Conservation (phyloP, 352 stramenopile genomes). For the Pythium utonaiense region DNA sequence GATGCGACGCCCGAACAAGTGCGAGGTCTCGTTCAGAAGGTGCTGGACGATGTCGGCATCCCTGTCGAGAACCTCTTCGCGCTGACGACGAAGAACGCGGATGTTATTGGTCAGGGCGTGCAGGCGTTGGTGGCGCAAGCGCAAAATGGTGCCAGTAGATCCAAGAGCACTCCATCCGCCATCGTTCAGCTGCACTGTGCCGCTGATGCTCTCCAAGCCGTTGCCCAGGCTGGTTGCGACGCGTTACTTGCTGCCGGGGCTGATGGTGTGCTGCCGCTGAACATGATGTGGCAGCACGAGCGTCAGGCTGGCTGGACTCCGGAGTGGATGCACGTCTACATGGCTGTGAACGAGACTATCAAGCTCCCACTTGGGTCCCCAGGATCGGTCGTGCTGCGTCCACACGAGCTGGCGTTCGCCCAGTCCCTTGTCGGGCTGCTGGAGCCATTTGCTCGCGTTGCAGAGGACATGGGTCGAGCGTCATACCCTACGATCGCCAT, state of each 20-base stretch:
- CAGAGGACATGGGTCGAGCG: constrained; percentile 8
- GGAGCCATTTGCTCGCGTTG: constrained; percentile 13
- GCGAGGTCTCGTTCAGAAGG: background rate
- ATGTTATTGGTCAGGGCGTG: background rate
- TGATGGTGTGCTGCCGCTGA: background rate
- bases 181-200: constrained; percentile 5
- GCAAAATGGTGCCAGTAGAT: background rate
- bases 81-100: background rate
- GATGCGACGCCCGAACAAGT: background rate
- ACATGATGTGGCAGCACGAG: background rate
- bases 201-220: background rate
- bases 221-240: background rate
- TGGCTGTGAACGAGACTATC: background rate
- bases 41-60: constrained; percentile 16
- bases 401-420: background rate
- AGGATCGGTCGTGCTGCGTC: background rate
- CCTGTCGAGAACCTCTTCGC: background rate
- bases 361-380: background rate
- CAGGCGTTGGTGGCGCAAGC: background rate
- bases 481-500: constrained; percentile 17
- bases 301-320: background rate
- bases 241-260: background rate
- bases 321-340: constrained; percentile 4
- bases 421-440: background rate
- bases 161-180: background rate